Evolutionary conservation across 345 rosid species (phyloP).

Genomic region (Hirschfeldia incana): DNA sequence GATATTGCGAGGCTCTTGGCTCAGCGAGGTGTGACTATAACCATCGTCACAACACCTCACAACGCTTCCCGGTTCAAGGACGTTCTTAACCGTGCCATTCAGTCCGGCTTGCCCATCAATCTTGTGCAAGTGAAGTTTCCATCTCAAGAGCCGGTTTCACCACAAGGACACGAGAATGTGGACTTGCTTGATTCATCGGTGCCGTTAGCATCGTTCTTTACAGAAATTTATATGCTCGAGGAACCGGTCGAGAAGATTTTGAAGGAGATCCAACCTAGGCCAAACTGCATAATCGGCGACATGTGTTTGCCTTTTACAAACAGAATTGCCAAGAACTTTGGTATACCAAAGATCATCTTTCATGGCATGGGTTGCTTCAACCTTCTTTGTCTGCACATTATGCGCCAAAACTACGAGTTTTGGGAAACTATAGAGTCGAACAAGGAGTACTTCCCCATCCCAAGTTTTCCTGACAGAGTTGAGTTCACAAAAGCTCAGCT

Average conservation of each 20-base stretch:
- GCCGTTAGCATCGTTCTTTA: slow-evolving; percentile 7
- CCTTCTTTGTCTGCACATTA: slow-evolving; percentile 26
- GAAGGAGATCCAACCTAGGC: slow-evolving; percentile 39
- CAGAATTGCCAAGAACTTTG: slow-evolving; percentile 40
- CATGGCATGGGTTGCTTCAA: slow-evolving; percentile 47
- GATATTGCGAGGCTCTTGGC: slow-evolving; percentile 54
- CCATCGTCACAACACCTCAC: slow-evolving; percentile 51
- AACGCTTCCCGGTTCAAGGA: slow-evolving; percentile 39
- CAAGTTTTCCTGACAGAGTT: slow-evolving; percentile 36
- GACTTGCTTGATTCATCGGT: slow-evolving; percentile 31
- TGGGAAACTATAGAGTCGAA: slow-evolving; percentile 14
- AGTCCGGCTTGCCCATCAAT: slow-evolving; percentile 39
- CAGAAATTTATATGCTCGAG: slow-evolving; percentile 13
- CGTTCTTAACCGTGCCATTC: slow-evolving; percentile 30
- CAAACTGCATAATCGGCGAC: slow-evolving; percentile 59
- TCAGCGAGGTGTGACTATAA: slow-evolving; percentile 41
- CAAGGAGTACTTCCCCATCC: slow-evolving; percentile 30
- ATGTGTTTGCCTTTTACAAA: slow-evolving; percentile 46
- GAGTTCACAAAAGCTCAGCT: slow-evolving; percentile 35
- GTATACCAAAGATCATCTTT: slow-evolving; percentile 56
- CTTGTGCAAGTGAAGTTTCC: slow-evolving; percentile 33
- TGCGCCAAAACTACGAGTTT: slow-evolving; percentile 17
- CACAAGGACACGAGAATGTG: slow-evolving; percentile 37
- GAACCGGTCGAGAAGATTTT: slow-evolving; percentile 41
- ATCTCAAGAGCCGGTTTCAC: slow-evolving; percentile 20